A percentile compares a stretch with the other conserved stretches of the same genome.
Conservation (phyloP, 2,329 filamentous ascomycete species). For the Fusarium miscanthi region DNA sequence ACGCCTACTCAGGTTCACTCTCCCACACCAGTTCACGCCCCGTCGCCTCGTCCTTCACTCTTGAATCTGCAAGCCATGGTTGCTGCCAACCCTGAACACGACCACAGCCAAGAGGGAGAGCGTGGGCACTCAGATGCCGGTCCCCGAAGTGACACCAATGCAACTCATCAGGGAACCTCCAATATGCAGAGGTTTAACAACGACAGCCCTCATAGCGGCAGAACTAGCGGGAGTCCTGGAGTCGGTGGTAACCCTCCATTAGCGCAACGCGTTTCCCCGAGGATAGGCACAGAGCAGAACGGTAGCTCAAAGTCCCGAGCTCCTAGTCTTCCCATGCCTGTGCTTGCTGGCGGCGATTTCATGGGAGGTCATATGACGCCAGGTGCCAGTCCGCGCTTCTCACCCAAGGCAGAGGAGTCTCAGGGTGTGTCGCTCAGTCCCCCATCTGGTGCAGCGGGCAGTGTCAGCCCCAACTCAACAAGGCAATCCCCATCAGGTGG, state of each 20-base stretch:
- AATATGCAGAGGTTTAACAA: constrained; percentile 14
- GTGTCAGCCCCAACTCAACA: constrained; percentile 25
- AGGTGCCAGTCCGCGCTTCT: background rate
- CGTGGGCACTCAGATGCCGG: background rate
- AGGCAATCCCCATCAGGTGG: constrained; percentile 16
- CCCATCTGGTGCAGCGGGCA: constrained; percentile 11
- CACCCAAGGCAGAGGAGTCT: constrained; percentile 7
- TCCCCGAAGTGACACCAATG: background rate
- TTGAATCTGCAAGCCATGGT: constrained; percentile 26
- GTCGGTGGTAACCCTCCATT: background rate
- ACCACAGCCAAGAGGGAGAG: background rate
- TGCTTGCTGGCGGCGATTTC: constrained; percentile 1
- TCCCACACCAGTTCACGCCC: constrained; percentile 24
- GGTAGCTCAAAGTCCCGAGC: constrained; percentile 3
- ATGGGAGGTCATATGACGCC: background rate
- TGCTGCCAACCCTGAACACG: constrained; percentile 6
- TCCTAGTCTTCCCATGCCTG: constrained; percentile 6
- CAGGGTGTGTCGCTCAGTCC: constrained; percentile 35
- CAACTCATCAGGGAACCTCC: background rate
- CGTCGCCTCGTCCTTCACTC: constrained; percentile 26
- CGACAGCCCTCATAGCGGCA: constrained; percentile 24
- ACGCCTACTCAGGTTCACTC: constrained; percentile 26
- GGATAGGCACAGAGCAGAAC: constrained; percentile 12
- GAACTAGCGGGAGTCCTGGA: constrained; percentile 15
- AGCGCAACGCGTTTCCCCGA: constrained; percentile 8